Base-by-base conservation (phyloP, 805 yeast species). In the Millerago galiae region DNA sequence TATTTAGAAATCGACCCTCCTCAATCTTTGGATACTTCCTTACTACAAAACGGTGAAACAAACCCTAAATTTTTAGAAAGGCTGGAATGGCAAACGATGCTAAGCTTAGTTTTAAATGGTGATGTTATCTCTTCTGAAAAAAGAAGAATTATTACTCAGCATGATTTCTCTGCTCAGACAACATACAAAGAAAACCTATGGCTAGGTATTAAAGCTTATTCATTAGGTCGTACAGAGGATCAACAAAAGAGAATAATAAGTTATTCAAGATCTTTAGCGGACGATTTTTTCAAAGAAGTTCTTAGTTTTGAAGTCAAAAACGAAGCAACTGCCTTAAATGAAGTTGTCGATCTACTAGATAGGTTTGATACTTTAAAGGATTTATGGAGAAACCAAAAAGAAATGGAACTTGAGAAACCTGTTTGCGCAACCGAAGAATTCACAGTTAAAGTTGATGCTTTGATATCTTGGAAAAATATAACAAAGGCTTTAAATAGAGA, bases 71-170 rank as follows among this genome's bases (percentile, higher is more conserved):
- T 82, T 8, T 54, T 79, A 10, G 97, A 89, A 57, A 72, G 98
- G 38, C 67, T 90, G 11, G 96, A 89, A 63, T 93, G 99, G 99
- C 98, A 93, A 62, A 77, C 91, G 0, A 88, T 93, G 95, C 70
- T 93, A 38, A 75, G 85, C 10, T 75, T 89, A 3, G 98, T 93
- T 4, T 73, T 93, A 29, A 91, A 95, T 3, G 98, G 99, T 52
- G 98, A 93, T 61, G 95, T 93, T 41, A 89, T 93, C 16, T 76
- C 83, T 29, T 82, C 91, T 11, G 99, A 93, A 56, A 93, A 91
- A 63, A 81, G 86, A 4, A 81, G 81, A 61, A 71, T 85, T 42
- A 79, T 76, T 13, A 75, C 72, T 40, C 79, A 71, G 44, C 59
- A 54, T 45, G 82, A 78, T 49, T 60, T 71, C 41, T 66, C 75